Evolutionary conservation across 2,329 filamentous ascomycete species (phyloP).

Genomic region (Ophiostoma quercus): DNA sequence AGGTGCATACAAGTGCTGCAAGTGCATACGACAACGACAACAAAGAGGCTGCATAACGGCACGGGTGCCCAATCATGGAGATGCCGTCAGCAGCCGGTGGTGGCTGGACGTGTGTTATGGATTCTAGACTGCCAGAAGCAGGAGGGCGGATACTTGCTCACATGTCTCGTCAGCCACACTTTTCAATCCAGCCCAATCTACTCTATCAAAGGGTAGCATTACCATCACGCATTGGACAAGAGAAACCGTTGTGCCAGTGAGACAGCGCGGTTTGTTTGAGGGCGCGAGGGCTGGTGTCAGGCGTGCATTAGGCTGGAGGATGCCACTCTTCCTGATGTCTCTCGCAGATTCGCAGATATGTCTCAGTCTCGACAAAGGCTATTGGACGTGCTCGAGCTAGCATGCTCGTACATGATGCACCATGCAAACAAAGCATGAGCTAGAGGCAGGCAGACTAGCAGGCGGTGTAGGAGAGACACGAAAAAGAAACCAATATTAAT

Average conservation of each 20-base stretch:
- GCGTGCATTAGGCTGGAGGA: slow-evolving; percentile 11
- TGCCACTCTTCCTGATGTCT: slow-evolving; percentile 8
- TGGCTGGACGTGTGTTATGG: background rate
- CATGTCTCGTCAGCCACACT: slow-evolving; percentile 10
- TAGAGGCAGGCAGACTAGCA: background rate
- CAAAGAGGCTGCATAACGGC: slow-evolving; percentile 7
- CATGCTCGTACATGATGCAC: slow-evolving; percentile 4
- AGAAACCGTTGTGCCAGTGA: slow-evolving; percentile 7
- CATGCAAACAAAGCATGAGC: slow-evolving; percentile 8
- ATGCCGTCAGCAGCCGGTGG: slow-evolving; percentile 11
- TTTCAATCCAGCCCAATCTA: background rate
- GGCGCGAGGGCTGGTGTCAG: background rate
- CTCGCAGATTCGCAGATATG: background rate
- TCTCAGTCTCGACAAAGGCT: background rate
- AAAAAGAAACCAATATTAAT: background rate
- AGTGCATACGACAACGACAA: slow-evolving; percentile 3
- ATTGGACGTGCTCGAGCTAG: background rate
- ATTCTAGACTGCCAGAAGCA: background rate
- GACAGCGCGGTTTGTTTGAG: slow-evolving; percentile 4
- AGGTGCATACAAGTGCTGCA: no score
- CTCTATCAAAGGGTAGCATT: background rate
- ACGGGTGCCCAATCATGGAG: slow-evolving; percentile 13
- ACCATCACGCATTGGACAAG: background rate
- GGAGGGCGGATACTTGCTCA: background rate
- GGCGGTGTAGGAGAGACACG: slow-evolving; percentile 5